Evolutionary conservation across 129 eudicot genomes (phyloP).

Genomic region (Artemisia tridentata): DNA sequence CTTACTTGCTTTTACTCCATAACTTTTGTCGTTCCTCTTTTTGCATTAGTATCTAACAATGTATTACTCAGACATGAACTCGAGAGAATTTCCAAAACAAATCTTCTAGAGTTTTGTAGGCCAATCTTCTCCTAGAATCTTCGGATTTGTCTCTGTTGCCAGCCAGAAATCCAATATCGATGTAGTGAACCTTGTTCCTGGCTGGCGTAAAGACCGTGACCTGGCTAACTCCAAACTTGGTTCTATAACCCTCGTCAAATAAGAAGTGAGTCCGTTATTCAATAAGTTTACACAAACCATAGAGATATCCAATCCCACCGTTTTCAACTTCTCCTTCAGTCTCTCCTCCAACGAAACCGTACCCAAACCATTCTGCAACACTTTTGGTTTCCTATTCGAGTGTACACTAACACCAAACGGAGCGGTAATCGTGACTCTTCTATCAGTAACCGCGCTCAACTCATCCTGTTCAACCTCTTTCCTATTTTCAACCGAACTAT

Average conservation of each 20-base stretch:
- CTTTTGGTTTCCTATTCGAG: slow-evolving; percentile 44
- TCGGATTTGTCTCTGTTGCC: slow-evolving; percentile 62
- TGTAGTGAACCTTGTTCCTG: slow-evolving; percentile 23
- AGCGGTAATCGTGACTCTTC: slow-evolving; percentile 72
- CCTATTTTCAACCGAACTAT: slow-evolving; percentile 50
- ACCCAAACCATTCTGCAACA: slow-evolving; percentile 27
- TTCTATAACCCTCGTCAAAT: slow-evolving; percentile 50
- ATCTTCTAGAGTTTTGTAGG: slow-evolving; percentile 21
- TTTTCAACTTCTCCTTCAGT: slow-evolving; percentile 57
- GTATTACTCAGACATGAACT: too few relatives aligned
- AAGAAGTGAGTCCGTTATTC: slow-evolving; percentile 60
- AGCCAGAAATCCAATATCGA: slow-evolving; percentile 63
- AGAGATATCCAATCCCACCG: slow-evolving; percentile 48
- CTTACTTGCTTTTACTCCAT: slow-evolving; percentile 50
- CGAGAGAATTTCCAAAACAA: slow-evolving; percentile 56
- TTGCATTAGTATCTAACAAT: slow-evolving; percentile 21
- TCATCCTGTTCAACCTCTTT: slow-evolving; percentile 67
- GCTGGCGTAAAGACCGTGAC: slow-evolving; percentile 35
- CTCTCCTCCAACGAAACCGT: slow-evolving; percentile 53
- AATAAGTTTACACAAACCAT: slow-evolving; percentile 58
- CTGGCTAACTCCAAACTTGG: slow-evolving; percentile 50
- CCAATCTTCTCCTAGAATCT: slow-evolving; percentile 78
- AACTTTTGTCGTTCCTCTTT: slow-evolving; percentile 32
- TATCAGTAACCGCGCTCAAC: slow-evolving; percentile 40
- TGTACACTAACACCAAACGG: slow-evolving; percentile 63